These are phyloP conservation scores for Solanum sitiens DNA, from an alignment of 257 asterid species.

Conservation along the genomic window DNA sequence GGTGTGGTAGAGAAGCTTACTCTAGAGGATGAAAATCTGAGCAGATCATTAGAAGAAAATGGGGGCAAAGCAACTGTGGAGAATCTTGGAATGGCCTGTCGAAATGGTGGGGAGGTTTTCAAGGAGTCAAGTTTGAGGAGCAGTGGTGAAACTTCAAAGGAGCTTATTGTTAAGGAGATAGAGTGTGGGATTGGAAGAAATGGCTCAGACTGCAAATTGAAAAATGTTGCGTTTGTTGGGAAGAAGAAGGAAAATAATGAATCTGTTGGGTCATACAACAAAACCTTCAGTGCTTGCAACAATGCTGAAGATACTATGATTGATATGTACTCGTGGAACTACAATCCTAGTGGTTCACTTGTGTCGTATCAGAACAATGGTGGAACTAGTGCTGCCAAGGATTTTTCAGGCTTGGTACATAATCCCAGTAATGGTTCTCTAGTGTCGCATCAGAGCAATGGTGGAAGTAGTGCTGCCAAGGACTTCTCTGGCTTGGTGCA, in stretches of 20 bases:
- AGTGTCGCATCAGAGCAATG: neutral
- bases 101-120: neutral
- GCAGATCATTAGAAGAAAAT: neutral
- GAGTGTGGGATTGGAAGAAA: constrained; percentile 5
- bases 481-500: neutral
- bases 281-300: neutral
- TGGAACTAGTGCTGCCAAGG: neutral
- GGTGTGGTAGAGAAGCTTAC: constrained; percentile 1
- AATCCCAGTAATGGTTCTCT: constrained; percentile 4
- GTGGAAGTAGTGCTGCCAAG: neutral
- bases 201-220: constrained; percentile 9
- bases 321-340: constrained; percentile 10
- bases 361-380: neutral
- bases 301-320: constrained; percentile 3
- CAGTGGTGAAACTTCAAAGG: constrained; percentile 10
- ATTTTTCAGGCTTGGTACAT: neutral
- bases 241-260: neutral
- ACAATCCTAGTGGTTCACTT: constrained; percentile 2
- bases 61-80: neutral
- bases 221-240: constrained; percentile 1
- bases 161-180: constrained; percentile 16
- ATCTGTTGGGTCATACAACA: constrained; percentile 4
- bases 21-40: neutral
- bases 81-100: neutral
- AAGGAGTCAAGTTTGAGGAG: constrained; percentile 8